Percentiles rank a stretch among this genome's conserved stretches.
phyloP scores from a whole-genome alignment of 306 rosid genomes.

The Vigna trinervia region DNA sequence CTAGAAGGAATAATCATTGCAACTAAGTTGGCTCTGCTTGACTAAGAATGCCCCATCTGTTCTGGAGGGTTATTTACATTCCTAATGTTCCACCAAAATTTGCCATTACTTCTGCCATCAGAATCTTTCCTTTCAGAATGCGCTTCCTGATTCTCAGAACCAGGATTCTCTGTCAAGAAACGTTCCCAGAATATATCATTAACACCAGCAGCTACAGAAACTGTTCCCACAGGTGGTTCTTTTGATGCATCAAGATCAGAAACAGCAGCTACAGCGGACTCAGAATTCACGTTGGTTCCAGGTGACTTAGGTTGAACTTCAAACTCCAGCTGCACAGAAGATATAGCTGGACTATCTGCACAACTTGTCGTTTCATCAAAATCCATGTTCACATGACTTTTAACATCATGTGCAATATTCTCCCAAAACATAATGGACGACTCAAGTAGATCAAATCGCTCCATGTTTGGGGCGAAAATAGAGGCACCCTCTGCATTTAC shows the following conservation, averaged over 20 bases:
- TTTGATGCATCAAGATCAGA: constrained; percentile 48
- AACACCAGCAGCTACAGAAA: constrained; percentile 53
- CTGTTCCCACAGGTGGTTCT: constrained; percentile 48
- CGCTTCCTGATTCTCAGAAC: constrained; percentile 62
- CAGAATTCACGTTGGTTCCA: constrained; percentile 67
- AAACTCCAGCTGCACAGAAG: constrained; percentile 55
- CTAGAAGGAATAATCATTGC: constrained; percentile 42
- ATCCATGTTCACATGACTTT: constrained; percentile 54
- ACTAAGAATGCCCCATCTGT: constrained; percentile 77
- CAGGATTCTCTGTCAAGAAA: constrained; percentile 89
- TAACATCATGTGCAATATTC: constrained; percentile 49
- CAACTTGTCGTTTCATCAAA: constrained; percentile 62
- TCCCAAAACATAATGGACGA: constrained; percentile 74
- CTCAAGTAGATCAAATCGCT: constrained; percentile 61
- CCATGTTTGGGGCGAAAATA: constrained; percentile 42
- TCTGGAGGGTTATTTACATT: constrained; percentile 71
- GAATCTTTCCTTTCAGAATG: constrained; percentile 68
- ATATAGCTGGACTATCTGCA: constrained; percentile 55
- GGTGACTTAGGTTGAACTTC: constrained; percentile 60
- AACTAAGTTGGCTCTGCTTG: constrained; percentile 57
- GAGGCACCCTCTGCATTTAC: constrained; percentile 44
- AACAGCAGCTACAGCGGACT: constrained; percentile 54
- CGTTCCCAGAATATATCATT: constrained; percentile 86
- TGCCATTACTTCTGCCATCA: constrained; percentile 47
- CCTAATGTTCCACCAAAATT: constrained; percentile 70